Percentiles rank a stretch among this genome's conserved stretches.
Conservation (phyloP, 1,139 yeast species). For the Debaryomyces udenii region DNA sequence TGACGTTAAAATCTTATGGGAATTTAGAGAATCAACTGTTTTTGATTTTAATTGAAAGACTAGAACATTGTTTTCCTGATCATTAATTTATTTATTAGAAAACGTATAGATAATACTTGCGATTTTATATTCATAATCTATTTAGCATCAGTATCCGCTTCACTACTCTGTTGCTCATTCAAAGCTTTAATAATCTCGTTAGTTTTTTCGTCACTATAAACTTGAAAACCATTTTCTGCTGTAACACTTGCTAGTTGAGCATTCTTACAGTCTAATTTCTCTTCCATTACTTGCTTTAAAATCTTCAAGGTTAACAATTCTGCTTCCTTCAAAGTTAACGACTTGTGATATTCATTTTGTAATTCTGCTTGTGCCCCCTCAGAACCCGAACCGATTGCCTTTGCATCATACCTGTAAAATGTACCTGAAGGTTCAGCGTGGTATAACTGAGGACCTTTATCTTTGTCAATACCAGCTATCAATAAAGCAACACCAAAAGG, state of each 20-base stretch:
- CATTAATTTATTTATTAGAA: slow-evolving; percentile 13
- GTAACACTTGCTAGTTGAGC: slow-evolving; percentile 96
- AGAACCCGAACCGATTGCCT: slow-evolving; percentile 98
- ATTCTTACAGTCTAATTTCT: slow-evolving; percentile 91
- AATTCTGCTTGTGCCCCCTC: slow-evolving; percentile 99
- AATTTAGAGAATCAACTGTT: slow-evolving; percentile 65
- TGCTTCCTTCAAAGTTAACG: slow-evolving; percentile 91
- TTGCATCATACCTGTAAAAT: slow-evolving; percentile 95
- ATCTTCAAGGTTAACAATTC: slow-evolving; percentile 87
- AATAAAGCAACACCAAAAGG: slow-evolving; percentile 98
- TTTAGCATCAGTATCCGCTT: slow-evolving; percentile 16
- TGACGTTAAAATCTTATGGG: slow-evolving; percentile 58
- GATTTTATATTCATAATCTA: slow-evolving; percentile 9
- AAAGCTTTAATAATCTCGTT: slow-evolving; percentile 76
- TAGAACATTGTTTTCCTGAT: slow-evolving; percentile 49
- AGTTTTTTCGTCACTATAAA: slow-evolving; percentile 83
- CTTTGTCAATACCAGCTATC: slow-evolving; percentile 91
- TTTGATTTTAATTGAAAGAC: slow-evolving; percentile 52
- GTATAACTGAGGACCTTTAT: slow-evolving; percentile 92
- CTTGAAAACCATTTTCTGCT: slow-evolving; percentile 79
- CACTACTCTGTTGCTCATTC: slow-evolving; percentile 65
- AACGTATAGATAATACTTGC: slow-evolving; percentile 10
- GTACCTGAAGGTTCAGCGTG: slow-evolving; percentile 99
- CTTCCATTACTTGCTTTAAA: slow-evolving; percentile 98
- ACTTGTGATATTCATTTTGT: slow-evolving; percentile 94